Base-by-base conservation (phyloP, 345 rosid species). In the Eucalyptus pauciflora region DNA sequence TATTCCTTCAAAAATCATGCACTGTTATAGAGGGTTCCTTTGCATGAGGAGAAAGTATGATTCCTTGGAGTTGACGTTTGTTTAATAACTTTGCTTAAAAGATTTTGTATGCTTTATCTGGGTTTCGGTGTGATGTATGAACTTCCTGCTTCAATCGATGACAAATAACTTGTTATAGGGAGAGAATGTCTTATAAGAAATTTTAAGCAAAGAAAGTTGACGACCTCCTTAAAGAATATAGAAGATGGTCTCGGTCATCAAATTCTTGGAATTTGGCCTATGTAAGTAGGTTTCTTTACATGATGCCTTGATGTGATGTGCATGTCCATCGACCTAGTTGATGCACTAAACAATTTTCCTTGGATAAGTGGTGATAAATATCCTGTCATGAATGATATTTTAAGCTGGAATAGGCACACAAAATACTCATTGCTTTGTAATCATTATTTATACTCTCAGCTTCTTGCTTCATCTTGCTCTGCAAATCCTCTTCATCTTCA, bases 401-500 rank as follows among this genome's bases (percentile, higher is more conserved):
- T 76, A 37, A 37, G 9, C 83, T 76, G 83, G 48, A 76, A 76
- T 37, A 37, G 83, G 43, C 6, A 37, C 46, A 37, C 27, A 5
- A 2, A 29, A 27, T 85, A 14, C 56, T 76, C 14, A 37, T 76
- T 76, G 8, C 83, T 76, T 76, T 41, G 13, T 48, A 20, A 45
- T 50, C 14, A n/a, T 64, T 43, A 16, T 88, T 45, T 33, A 52
- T 85, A 48, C 83, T 85, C 49, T 76, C 94, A 97, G 99, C 94
- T 97, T 91, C 89, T 97, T 92, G 92, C 88, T 90, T 91, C 94
- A 8, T 91, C 94, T 29, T 92, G 92, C 87, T 79, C 90, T 79
- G 86, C 88, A 62, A 69, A 71, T 85, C 96, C 98, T 89, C 93
- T 94, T 80, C 90, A 67, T 90, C 91, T 94, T 69, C 94, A 93